phyloP scores from a whole-genome alignment of 108 stramenopile genomes.

The Chaetoceros tenuissimus region DNA sequence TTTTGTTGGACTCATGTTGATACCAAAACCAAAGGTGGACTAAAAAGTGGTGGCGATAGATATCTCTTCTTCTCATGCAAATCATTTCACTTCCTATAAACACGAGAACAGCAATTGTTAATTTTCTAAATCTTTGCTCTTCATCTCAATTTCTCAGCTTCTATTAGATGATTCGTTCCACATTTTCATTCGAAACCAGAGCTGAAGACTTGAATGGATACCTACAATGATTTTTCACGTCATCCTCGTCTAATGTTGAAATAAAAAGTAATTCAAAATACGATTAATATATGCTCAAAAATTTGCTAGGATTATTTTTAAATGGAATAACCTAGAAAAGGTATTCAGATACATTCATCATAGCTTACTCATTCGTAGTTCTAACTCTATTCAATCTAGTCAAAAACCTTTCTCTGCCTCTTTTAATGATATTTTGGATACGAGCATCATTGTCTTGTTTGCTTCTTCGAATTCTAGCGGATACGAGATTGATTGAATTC shows the following conservation, averaged over 20 bases:
- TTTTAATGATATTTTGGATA: not conserved
- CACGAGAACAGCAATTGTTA: too few species aligned
- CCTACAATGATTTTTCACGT: too few species aligned
- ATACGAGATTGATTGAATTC: not conserved
- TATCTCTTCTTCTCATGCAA: not conserved
- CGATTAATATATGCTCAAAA: too few species aligned
- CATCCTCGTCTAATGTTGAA: too few species aligned
- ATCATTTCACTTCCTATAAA: too few species aligned
- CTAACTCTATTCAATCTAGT: not conserved
- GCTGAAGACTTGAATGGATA: too few species aligned
- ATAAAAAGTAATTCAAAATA: too few species aligned
- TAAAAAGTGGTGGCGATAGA: constrained; percentile 8
- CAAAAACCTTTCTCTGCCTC: not conserved
- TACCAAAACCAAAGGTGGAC: constrained; percentile 30
- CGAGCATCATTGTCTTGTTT: not conserved
- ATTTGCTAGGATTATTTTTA: not conserved
- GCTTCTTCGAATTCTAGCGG: not conserved
- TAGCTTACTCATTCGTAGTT: too few species aligned
- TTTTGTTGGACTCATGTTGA: constrained; percentile 20
- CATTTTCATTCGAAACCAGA: too few species aligned
- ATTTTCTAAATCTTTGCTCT: too few species aligned
- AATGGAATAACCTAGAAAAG: not conserved
- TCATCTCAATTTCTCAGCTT: too few species aligned
- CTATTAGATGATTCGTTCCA: too few species aligned
- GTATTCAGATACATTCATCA: not conserved